These are phyloP conservation scores for Hyphopichia buzzinii DNA, from an alignment of 1,139 yeast species.

Conservation along the genomic window DNA sequence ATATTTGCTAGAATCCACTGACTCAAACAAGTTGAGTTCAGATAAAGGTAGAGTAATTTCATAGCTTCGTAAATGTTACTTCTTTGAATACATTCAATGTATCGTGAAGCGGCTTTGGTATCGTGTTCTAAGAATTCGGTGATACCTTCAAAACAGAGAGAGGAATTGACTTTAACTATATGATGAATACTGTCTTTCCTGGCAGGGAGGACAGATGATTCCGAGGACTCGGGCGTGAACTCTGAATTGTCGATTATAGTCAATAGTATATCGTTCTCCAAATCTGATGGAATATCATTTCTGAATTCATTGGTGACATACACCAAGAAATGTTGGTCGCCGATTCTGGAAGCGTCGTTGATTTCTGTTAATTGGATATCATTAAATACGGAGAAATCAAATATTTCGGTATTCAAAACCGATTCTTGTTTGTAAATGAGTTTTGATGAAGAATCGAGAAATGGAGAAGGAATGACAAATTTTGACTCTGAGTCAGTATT, in stretches of 20 bases:
- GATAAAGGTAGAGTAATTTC: conserved; percentile 32
- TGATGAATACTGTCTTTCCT: conserved; percentile 16
- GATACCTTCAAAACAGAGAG: conserved; percentile 30
- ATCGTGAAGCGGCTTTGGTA: conserved; percentile 31
- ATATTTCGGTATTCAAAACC: conserved; percentile 2
- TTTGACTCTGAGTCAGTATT: conserved; percentile 3
- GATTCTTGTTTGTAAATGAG: conserved; percentile 20
- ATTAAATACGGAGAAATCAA: conserved; percentile 12
- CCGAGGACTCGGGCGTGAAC: conserved; percentile 37
- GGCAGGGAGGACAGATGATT: conserved; percentile 25
- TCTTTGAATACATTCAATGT: conserved; percentile 25
- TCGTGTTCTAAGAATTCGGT: conserved; percentile 28
- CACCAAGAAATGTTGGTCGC: conserved; percentile 25
- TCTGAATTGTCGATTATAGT: conserved; percentile 42
- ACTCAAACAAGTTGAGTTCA: conserved; percentile 20
- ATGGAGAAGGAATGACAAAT: conserved; percentile 30
- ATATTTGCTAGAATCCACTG: conserved; percentile 27
- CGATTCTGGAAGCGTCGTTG: conserved; percentile 14
- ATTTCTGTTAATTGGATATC: conserved; percentile 32
- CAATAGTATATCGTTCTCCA: conserved; percentile 25
- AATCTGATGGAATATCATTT: conserved; percentile 14
- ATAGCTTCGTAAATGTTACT: conserved; percentile 38
- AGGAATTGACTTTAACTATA: conserved; percentile 35
- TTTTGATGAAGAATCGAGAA: conserved; percentile 28
- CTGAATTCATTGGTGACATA: conserved; percentile 29